phyloP scores from a whole-genome alignment of 139 green algal genomes.

The Haematococcus sp. region DNA sequence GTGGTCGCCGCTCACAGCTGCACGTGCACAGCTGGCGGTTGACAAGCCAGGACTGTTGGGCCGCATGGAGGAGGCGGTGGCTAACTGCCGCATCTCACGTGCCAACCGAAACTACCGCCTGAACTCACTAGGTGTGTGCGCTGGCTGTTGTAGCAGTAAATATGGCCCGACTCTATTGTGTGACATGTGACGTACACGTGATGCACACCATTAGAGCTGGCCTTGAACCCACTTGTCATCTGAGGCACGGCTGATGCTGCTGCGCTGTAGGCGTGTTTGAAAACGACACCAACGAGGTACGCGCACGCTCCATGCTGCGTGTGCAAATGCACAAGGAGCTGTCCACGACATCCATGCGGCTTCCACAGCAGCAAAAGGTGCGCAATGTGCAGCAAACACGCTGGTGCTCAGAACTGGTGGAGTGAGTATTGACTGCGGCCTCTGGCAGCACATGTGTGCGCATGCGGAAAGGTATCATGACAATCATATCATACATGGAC shows the following conservation, averaged over 20 bases:
- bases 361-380: conserved; percentile 24
- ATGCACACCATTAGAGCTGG: too few species aligned
- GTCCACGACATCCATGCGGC: conserved; percentile 22
- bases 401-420: too few species aligned
- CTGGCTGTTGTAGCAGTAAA: neutral
- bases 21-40: conserved; percentile 19
- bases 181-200: too few species aligned
- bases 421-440: too few species aligned
- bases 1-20: conserved; percentile 9
- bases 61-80: conserved; percentile 35
- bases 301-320: conserved; percentile 32
- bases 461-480: too few species aligned
- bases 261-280: conserved; percentile 35
- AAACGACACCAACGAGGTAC: conserved; percentile 28
- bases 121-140: conserved; percentile 29
- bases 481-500: too few species aligned
- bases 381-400: neutral
- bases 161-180: too few species aligned
- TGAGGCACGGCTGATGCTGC: neutral
- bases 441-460: too few species aligned
- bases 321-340: conserved; percentile 42
- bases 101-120: conserved; percentile 35
- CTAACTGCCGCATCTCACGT: conserved; percentile 18
- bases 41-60: conserved; percentile 21
- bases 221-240: too few species aligned